Evolutionary conservation across 768 basidiomycete species (phyloP), one percentile per base, ranked within the genome.

Genomic region (Boletus edulis): DNA sequence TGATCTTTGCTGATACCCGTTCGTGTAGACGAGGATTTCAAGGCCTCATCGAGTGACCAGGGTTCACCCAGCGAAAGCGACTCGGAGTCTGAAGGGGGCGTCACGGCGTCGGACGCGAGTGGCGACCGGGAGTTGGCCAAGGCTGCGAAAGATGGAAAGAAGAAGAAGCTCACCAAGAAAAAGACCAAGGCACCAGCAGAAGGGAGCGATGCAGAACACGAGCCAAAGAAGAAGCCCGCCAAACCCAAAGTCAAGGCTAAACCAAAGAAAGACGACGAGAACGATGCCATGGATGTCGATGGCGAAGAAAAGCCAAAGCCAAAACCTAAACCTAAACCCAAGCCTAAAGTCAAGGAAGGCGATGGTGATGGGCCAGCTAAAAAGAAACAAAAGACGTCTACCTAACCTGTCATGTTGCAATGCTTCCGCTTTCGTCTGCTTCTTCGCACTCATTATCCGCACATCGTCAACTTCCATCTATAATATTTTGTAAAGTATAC

Each of bases 61-160:
- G 94, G 95, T n/a, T 97, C 95, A 5, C 91, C 95, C 0, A 87
- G 84, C 38, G 88, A 82, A 15, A 79, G 75, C 35, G 91, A 89
- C 48, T 82, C 83, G 1, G 84, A 78, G 35, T 82, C 72, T 18
- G 76, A 66, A 6, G 89, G 85, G 4, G 89, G 85, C 1, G 80
- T 84, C 52, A 92, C 89, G 6, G 91, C 89, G 12, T 92, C 91
- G 0, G 91, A 92, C 65, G 90, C 89, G 41, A 88, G 85, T 56
- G 91, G 91, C 31, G 90, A 93, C 66, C 81, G 81, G 51, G 85
- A 83, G 49, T 64, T 91, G 61, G 73, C 79, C 42, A 76, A 75
- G 51, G 72, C 62, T 20, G 61, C 64, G 9, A 72, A 71, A 43
- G 65, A 67, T 17, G 72, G 72, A 52, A 69, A 71, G 62, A 70